Percentiles rank a stretch among this genome's conserved stretches.
Evolutionary conservation across 2,329 filamentous ascomycete genomes (phyloP).

Genomic region (Fusarium verrucosum): DNA sequence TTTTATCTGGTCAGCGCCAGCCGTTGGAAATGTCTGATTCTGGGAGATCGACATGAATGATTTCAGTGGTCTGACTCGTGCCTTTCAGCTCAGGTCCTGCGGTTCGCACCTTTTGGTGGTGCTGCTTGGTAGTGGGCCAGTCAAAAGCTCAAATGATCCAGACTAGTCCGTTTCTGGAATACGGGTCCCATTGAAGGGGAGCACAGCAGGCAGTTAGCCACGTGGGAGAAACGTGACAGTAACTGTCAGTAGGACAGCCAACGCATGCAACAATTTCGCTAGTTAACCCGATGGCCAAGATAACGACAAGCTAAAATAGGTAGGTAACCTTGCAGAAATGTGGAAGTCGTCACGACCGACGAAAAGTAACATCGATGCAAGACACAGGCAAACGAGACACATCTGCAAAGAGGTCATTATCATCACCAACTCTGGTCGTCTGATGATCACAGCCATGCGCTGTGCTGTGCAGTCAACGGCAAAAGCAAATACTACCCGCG

Average conservation of each 20-base stretch:
- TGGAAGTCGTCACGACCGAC: neutral
- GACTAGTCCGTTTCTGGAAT: conserved; percentile 16
- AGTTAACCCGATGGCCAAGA: neutral
- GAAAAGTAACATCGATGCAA: neutral
- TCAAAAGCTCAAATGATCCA: neutral
- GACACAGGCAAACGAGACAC: neutral
- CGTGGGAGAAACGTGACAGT: conserved; percentile 41
- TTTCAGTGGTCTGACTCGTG: conserved; percentile 37
- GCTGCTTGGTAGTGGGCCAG: conserved; percentile 8
- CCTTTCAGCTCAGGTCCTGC: conserved; percentile 12
- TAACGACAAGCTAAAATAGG: neutral
- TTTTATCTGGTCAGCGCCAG: neutral
- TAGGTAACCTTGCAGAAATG: neutral
- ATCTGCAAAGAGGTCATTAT: neutral
- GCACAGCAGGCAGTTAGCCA: conserved; percentile 31
- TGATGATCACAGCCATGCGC: neutral
- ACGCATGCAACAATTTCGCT: neutral
- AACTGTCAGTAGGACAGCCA: conserved; percentile 1
- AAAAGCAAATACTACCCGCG: conserved; percentile 17
- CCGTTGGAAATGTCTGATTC: conserved; percentile 9
- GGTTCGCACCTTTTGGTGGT: conserved; percentile 1
- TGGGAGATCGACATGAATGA: conserved; percentile 44
- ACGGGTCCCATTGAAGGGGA: conserved; percentile 12
- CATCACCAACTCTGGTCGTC: neutral
- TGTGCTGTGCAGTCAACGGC: neutral